phyloP scores from a whole-genome alignment of 2,329 filamentous ascomycete species.

The Xylariaceae sp. region DNA sequence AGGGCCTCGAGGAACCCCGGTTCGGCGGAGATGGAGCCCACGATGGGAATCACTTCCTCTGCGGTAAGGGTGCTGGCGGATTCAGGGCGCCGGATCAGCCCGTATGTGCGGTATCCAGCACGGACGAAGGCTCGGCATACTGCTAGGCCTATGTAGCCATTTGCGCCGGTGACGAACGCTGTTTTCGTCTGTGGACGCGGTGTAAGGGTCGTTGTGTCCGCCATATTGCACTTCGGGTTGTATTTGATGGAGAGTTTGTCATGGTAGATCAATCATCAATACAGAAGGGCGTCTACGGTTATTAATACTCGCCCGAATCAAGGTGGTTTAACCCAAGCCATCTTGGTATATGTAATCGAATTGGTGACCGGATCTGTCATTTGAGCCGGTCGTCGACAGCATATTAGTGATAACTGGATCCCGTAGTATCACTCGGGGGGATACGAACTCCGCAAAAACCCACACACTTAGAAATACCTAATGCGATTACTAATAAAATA shows the following conservation, averaged over 20 bases:
- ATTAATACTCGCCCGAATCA: too few relatives aligned
- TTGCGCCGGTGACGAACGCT: slow-evolving; percentile 52
- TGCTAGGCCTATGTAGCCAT: slow-evolving; percentile 51
- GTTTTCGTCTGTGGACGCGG: slow-evolving; percentile 22
- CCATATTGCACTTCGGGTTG: slow-evolving; percentile 1
- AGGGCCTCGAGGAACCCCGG: slow-evolving; percentile 34
- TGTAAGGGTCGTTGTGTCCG: not conserved
- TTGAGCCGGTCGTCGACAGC: not conserved
- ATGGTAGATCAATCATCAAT: not conserved
- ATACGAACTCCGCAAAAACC: slow-evolving; percentile 11
- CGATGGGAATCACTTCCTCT: slow-evolving; percentile 45
- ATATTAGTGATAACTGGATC: not conserved
- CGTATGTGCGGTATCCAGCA: slow-evolving; percentile 49
- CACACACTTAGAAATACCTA: too few relatives aligned
- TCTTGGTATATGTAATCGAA: not conserved
- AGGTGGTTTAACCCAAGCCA: too few relatives aligned
- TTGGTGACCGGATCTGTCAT: slow-evolving; percentile 16
- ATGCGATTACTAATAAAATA: too few relatives aligned
- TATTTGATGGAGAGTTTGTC: not conserved
- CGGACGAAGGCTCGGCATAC: slow-evolving; percentile 49
- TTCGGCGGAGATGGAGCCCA: slow-evolving; percentile 42
- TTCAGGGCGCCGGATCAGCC: slow-evolving; percentile 44
- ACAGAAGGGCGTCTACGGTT: too few relatives aligned
- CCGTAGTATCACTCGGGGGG: slow-evolving; percentile 12
- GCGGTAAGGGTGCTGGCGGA: slow-evolving; percentile 35